Evolutionary conservation across 140 eudicot species (phyloP).

Genomic region (Eryngium alpinum): DNA sequence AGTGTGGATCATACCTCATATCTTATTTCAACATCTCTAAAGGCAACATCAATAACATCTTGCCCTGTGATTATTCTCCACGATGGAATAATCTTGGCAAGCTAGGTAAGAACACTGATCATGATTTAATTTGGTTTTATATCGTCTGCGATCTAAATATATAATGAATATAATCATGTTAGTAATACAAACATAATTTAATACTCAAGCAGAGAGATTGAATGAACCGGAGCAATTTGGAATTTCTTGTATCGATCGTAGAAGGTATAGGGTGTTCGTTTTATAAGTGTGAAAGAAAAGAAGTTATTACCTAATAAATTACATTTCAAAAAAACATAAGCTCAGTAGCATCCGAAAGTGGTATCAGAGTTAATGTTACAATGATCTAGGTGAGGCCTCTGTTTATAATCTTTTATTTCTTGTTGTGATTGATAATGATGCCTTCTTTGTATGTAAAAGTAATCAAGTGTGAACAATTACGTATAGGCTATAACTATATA

Average conservation of each 20-base stretch:
- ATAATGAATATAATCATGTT: background rate
- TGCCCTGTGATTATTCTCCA: constrained; percentile 70
- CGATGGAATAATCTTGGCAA: constrained; percentile 55
- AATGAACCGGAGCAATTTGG: background rate
- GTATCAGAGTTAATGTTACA: no score
- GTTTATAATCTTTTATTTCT: background rate
- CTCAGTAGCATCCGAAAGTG: no score
- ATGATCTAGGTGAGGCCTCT: no score
- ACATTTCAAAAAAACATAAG: no score
- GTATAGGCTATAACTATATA: background rate
- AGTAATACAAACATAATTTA: background rate
- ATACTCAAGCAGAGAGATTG: background rate
- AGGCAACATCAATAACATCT: constrained; percentile 66
- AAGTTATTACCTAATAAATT: no score
- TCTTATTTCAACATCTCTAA: constrained; percentile 59
- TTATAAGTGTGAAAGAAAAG: no score
- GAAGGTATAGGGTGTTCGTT: no score
- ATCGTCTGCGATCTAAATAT: constrained; percentile 54
- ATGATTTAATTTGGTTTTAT: constrained; percentile 53
- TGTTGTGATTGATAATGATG: background rate
- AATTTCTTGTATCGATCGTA: no score
- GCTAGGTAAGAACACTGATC: constrained; percentile 36
- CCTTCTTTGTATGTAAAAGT: background rate
- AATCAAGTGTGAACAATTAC: background rate
- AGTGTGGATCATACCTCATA: constrained; percentile 37